Conservation (phyloP, 257 asterid species). For the Craterostigma plantagineum region DNA sequence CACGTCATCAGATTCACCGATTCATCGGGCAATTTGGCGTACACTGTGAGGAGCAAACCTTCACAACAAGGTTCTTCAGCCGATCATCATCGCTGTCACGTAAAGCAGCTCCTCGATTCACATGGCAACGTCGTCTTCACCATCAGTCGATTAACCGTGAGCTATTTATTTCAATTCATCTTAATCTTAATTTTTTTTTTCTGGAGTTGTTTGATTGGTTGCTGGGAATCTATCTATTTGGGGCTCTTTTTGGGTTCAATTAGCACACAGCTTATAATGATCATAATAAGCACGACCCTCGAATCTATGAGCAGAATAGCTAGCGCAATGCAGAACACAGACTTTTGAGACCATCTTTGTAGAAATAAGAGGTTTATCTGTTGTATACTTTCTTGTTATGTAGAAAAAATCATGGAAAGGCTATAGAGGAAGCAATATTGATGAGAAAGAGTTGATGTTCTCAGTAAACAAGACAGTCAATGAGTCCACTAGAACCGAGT, state of each 20-base stretch:
- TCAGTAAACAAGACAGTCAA: slow-evolving; percentile 32
- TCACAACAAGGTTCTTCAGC: slow-evolving; percentile 7
- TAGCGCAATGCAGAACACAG: too few relatives aligned
- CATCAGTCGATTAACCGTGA: slow-evolving; percentile 33
- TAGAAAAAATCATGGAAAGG: slow-evolving; percentile 65
- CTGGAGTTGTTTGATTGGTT: too few relatives aligned
- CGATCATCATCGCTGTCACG: slow-evolving; percentile 5
- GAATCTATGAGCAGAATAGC: too few relatives aligned
- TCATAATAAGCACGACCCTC: not conserved
- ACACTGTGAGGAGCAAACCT: slow-evolving; percentile 26
- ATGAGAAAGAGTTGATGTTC: slow-evolving; percentile 29
- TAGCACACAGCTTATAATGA: not conserved
- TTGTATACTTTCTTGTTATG: slow-evolving; percentile 4
- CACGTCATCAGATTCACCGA: slow-evolving; percentile 30
- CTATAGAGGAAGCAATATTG: slow-evolving; percentile 23
- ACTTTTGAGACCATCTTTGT: too few relatives aligned
- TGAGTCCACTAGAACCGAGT: slow-evolving; percentile 31
- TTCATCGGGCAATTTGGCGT: slow-evolving; percentile 42
- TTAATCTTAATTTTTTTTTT: too few relatives aligned
- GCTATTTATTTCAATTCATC: slow-evolving; percentile 6
- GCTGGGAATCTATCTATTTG: too few relatives aligned
- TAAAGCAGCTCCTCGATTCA: slow-evolving; percentile 39
- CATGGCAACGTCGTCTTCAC: slow-evolving; percentile 36
- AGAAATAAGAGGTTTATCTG: too few relatives aligned
- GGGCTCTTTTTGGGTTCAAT: too few relatives aligned